Percentiles rank a stretch among this genome's conserved stretches.
Conservation (phyloP, 2,329 filamentous ascomycete species). For the Aspergillus sp. region DNA sequence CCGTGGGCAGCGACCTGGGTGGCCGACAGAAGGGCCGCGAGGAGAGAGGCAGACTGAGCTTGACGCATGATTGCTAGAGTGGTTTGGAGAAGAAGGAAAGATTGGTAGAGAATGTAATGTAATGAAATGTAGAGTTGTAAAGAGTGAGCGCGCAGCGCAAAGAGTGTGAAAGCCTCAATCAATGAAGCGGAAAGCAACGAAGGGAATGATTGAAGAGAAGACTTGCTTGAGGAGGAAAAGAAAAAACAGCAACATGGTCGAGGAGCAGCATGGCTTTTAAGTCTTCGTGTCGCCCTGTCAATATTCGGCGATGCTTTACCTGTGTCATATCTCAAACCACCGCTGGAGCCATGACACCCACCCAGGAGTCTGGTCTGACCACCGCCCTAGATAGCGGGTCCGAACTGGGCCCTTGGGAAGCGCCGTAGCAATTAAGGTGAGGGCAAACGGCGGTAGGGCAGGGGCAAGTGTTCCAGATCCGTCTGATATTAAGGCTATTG, state of each 20-base stretch:
- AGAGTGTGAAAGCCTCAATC: constrained; percentile 13
- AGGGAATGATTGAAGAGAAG: not conserved
- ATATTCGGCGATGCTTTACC: not conserved
- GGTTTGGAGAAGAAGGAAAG: not conserved
- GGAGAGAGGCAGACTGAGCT: constrained; percentile 23
- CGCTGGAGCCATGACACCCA: not conserved
- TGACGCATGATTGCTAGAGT: constrained; percentile 11
- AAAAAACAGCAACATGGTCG: not conserved
- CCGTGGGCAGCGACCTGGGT: constrained; percentile 35
- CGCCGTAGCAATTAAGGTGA: constrained; percentile 10
- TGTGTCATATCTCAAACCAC: not conserved
- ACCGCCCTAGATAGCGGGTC: not conserved
- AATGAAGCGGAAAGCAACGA: constrained; percentile 11
- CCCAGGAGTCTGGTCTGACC: not conserved
- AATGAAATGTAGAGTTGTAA: constrained; percentile 1
- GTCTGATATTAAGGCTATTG: not conserved
- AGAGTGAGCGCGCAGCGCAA: constrained; percentile 16
- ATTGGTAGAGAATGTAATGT: constrained; percentile 1
- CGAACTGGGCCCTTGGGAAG: not conserved
- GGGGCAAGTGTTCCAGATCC: constrained; percentile 9
- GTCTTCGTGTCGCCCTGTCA: not conserved
- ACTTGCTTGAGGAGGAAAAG: constrained; percentile 2
- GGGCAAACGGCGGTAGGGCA: constrained; percentile 4
- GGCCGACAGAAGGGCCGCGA: constrained; percentile 34
- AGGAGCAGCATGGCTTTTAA: not conserved